phyloP scores from a whole-genome alignment of 129 eudicot genomes.

The carrot (Daucus carota) region DH1_v3.0 NC_030385.2:30372501-30373000 shows the following conservation, averaged over 20 bases:
- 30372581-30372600: neutral
- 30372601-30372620: neutral
- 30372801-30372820: slow-evolving; percentile 2
- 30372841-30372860: slow-evolving; percentile 57
- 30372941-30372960: slow-evolving; percentile 12
- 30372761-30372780: slow-evolving; percentile 6
- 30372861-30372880: slow-evolving; percentile 14
- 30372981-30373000: neutral
- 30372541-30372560: neutral
- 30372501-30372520: neutral
- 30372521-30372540: neutral
- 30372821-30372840: slow-evolving; percentile 46
- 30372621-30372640: no score
- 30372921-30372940: slow-evolving; percentile 4
- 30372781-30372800: slow-evolving; percentile 1
- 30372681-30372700: neutral
- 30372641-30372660: no score
- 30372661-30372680: neutral
- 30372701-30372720: neutral
- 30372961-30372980: slow-evolving; percentile 6
- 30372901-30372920: slow-evolving; percentile 4
- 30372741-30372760: neutral
- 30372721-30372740: neutral
- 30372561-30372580: neutral
- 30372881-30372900: slow-evolving; percentile 5